Evolutionary conservation across 768 basidiomycete species (phyloP).

Genomic region (Amanita subjunquillea): DNA sequence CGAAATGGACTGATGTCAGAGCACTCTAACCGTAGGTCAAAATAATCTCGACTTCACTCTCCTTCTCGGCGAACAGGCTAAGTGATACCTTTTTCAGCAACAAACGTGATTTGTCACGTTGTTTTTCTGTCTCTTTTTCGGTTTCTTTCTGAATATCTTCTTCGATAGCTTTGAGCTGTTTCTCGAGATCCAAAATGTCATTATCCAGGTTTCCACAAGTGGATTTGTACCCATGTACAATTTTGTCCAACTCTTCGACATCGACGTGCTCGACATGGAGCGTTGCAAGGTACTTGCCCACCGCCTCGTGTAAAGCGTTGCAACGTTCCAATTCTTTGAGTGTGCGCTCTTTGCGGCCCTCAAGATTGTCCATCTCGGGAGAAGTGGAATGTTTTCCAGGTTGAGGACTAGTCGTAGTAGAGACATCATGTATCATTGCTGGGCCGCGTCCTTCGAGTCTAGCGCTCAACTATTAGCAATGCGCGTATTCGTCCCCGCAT

Average conservation of each 20-base stretch:
- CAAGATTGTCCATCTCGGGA: constrained; percentile 15
- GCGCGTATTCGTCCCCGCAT: not conserved
- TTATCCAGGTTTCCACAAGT: constrained; percentile 23
- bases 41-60: constrained; percentile 26
- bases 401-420: constrained; percentile 15
- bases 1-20: not conserved
- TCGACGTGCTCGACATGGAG: constrained; percentile 18
- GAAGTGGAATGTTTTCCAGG: constrained; percentile 16
- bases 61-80: constrained; percentile 24
- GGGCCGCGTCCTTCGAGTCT: constrained; percentile 27
- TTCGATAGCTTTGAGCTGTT: constrained; percentile 14
- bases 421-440: constrained; percentile 37
- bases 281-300: constrained; percentile 25
- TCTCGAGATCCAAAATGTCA: constrained; percentile 18
- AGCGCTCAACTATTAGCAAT: not conserved
- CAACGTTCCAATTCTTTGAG: constrained; percentile 19
- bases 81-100: constrained; percentile 21
- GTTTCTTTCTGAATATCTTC: constrained; percentile 11
- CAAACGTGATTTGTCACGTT: constrained; percentile 13
- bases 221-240: constrained; percentile 22
- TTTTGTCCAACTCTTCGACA: constrained; percentile 14
- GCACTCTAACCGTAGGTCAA: constrained; percentile 26
- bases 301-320: constrained; percentile 15
- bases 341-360: constrained; percentile 13
- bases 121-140: constrained; percentile 13